Evolutionary conservation across 2,329 filamentous ascomycete species (phyloP).

Genomic region (Knufia fluminis): DNA sequence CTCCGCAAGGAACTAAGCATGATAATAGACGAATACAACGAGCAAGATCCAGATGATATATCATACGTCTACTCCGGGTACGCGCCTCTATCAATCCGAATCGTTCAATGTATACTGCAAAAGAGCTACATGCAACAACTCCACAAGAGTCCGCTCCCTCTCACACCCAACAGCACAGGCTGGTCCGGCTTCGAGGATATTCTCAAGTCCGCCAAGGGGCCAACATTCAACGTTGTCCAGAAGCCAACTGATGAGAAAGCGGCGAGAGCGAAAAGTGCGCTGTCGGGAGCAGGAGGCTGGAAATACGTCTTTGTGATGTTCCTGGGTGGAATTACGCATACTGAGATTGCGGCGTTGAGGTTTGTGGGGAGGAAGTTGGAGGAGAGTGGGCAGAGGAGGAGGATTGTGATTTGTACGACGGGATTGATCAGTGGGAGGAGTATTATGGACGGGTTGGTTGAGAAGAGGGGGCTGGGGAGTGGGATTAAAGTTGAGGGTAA

Average conservation of each 20-base stretch:
- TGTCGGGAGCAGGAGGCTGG: slow-evolving; percentile 64
- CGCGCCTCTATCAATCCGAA: slow-evolving; percentile 78
- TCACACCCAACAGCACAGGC: slow-evolving; percentile 58
- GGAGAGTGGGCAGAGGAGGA: slow-evolving; percentile 51
- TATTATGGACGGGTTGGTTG: slow-evolving; percentile 78
- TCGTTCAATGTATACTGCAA: slow-evolving; percentile 87
- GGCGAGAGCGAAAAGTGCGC: slow-evolving; percentile 70
- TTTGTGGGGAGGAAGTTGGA: slow-evolving; percentile 82
- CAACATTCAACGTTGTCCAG: slow-evolving; percentile 85
- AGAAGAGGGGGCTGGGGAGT: slow-evolving; percentile 52
- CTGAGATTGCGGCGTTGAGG: slow-evolving; percentile 85
- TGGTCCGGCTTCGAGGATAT: slow-evolving; percentile 93
- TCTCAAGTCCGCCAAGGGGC: slow-evolving; percentile 75
- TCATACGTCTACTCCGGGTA: slow-evolving; percentile 98
- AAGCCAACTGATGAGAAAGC: slow-evolving; percentile 81
- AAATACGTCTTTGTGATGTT: slow-evolving; percentile 97
- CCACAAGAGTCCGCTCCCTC: slow-evolving; percentile 52
- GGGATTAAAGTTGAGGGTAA: background rate
- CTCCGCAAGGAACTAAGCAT: slow-evolving; percentile 77
- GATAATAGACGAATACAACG: slow-evolving; percentile 93
- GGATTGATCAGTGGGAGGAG: slow-evolving; percentile 80
- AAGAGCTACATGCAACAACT: slow-evolving; percentile 73
- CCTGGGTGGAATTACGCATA: slow-evolving; percentile 90
- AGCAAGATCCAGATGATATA: slow-evolving; percentile 86
- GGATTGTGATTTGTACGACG: slow-evolving; percentile 87